Percentiles rank a stretch among this genome's conserved stretches.
phyloP scores from a whole-genome alignment of 2,329 filamentous ascomycete species.

The Tolypocladium inflatum region DNA sequence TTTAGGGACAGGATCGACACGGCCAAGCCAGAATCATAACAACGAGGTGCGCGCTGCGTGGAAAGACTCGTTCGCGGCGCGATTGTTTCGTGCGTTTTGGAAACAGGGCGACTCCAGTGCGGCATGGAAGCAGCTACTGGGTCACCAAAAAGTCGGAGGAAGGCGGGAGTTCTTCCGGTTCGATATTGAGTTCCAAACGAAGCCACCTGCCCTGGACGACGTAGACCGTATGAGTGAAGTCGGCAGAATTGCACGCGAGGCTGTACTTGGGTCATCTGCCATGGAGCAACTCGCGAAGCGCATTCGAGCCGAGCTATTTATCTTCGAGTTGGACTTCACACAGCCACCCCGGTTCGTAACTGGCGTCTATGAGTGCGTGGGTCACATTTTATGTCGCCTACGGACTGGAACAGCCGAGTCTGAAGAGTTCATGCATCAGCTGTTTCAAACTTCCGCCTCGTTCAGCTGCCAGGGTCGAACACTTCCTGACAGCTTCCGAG shows the following conservation, averaged over 20 bases:
- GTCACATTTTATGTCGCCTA: neutral
- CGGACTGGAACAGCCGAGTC: neutral
- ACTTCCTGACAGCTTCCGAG: neutral
- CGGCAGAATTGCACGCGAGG: neutral
- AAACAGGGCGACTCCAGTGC: neutral
- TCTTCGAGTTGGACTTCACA: neutral
- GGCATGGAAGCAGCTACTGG: neutral
- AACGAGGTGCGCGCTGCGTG: neutral
- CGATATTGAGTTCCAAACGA: neutral
- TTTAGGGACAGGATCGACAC: constrained; percentile 2
- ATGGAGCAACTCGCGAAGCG: neutral
- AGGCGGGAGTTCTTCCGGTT: neutral
- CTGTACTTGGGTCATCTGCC: neutral
- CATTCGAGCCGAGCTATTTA: neutral
- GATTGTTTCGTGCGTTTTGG: neutral
- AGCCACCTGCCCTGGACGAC: neutral
- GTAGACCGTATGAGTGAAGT: neutral
- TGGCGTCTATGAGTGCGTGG: neutral
- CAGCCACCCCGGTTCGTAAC: neutral
- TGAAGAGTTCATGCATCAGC: neutral
- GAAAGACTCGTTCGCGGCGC: neutral
- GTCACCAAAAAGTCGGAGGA: neutral
- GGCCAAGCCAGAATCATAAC: neutral
- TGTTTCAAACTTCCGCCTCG: neutral
- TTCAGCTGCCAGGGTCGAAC: neutral